Evolutionary conservation across 2,329 filamentous ascomycete genomes (phyloP), one percentile per base, ranked within the genome.

Genomic region (Talaromyces piceae): DNA sequence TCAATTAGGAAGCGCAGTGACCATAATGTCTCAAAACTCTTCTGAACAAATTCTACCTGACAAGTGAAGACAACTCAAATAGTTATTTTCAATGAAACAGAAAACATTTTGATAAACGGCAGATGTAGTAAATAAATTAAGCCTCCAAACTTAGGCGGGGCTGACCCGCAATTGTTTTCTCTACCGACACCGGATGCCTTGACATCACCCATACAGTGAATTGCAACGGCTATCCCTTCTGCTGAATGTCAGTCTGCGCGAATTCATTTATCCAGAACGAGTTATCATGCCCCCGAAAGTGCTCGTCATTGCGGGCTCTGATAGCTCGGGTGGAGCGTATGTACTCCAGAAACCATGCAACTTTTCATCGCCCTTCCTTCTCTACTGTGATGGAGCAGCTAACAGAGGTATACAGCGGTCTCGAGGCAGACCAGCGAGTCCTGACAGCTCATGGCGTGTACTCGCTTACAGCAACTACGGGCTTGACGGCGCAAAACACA

Each of bases 401-500:
- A n/a, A n/a, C n/a, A n/a, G n/a, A n/a, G n/a, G n/a, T n/a, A n/a
- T n/a, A 56, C 62, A 95, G 91, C 51, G 93, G 91, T 47, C 81
- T 98, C 28, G 91, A 98, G 69, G 93, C 91, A 33, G 91, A 97
- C 67, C 91, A 97, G 65, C 95, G 95, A 67, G 90, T 95, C 55
- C 86, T 95, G 54, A 87, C 90, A 41, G 88, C 88, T 16, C 90
- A 97, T 79, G 84, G 86, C 54, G 93, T 88, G 72, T 97, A 97
- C 76, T 90, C 89, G 54, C 94, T 96, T 83, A 96, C 91, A 47
- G 89, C 91, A 20, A 96, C 91, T 8, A 94, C 91, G 12, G 91
- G 91, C 18, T 74, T 98, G 63, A 98, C 93, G n/a, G 91, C 89
- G 13, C 93, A 97, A 65, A 95, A 97, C 69, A 98, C 93, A 0